These are phyloP conservation scores for Diatrype stigma DNA, from an alignment of 2,329 filamentous ascomycete species.

Conservation along the genomic window DNA sequence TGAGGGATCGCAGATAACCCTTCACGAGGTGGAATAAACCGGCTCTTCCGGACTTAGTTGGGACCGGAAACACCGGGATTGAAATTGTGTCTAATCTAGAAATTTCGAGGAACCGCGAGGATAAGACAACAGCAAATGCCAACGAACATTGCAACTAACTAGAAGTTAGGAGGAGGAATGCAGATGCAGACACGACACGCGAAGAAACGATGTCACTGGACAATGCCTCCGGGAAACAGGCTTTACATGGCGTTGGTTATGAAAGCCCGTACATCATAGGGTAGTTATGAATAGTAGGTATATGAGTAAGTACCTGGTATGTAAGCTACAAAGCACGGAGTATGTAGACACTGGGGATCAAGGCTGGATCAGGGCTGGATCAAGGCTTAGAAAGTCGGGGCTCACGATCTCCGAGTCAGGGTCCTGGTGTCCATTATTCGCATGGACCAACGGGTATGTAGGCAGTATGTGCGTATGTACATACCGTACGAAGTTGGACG, in stretches of 20 bases:
- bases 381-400: slow-evolving; percentile 2
- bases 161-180: background rate
- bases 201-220: background rate
- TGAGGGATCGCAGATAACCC: background rate
- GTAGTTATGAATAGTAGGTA: background rate
- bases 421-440: background rate
- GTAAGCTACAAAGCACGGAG: no score
- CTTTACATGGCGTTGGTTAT: background rate
- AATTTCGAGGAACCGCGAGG: background rate
- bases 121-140: no score
- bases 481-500: background rate
- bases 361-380: no score
- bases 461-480: background rate
- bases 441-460: background rate
- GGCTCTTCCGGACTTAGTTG: background rate
- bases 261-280: background rate
- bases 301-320: no score
- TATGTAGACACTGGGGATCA: no score
- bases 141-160: no score
- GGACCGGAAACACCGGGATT: background rate
- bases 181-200: background rate
- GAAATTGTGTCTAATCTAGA: background rate
- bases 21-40: background rate
- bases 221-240: background rate
- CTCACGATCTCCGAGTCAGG: background rate